These are phyloP conservation scores for Coelastrella sp. DNA, from an alignment of 139 green algal genomes.

Conservation along the genomic window DNA sequence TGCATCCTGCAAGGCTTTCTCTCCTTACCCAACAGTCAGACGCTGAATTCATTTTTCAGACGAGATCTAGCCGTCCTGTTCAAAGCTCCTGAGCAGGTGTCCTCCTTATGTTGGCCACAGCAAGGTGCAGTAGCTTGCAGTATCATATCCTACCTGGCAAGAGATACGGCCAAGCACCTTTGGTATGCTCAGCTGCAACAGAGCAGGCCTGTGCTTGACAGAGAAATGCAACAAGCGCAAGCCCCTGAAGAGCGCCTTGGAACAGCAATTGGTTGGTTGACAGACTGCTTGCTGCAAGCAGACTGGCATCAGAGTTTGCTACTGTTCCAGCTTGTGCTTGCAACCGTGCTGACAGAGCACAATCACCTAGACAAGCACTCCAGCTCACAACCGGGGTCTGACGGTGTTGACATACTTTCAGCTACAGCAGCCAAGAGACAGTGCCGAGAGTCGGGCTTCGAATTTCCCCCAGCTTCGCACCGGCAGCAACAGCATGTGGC, in stretches of 20 bases:
- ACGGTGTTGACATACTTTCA: neutral
- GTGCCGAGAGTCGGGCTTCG: too few relatives aligned
- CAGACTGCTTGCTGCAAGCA: constrained; percentile 20
- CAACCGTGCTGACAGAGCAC: neutral
- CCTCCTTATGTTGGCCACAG: neutral
- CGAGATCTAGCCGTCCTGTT: constrained; percentile 17
- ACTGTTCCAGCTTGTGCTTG: constrained; percentile 20
- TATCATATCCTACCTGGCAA: constrained; percentile 15
- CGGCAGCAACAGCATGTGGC: neutral
- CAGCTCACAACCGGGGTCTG: neutral
- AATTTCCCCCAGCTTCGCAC: too few relatives aligned
- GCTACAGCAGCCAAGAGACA: too few relatives aligned
- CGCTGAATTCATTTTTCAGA: neutral
- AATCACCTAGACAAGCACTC: neutral
- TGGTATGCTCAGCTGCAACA: neutral
- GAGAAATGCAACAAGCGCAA: too few relatives aligned
- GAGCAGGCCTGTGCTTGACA: too few relatives aligned
- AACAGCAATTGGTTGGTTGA: constrained; percentile 5
- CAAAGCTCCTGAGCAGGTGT: neutral
- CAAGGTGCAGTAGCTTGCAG: constrained; percentile 14
- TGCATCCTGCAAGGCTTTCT: constrained; percentile 18
- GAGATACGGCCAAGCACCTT: neutral
- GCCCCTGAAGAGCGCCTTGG: neutral
- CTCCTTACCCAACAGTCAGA: neutral
- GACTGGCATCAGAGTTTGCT: constrained; percentile 1